Percentiles rank a stretch among this genome's conserved stretches.
These are phyloP conservation scores for Aleurites moluccanus DNA, from an alignment of 441 rosid species.

Conservation along the genomic window DNA sequence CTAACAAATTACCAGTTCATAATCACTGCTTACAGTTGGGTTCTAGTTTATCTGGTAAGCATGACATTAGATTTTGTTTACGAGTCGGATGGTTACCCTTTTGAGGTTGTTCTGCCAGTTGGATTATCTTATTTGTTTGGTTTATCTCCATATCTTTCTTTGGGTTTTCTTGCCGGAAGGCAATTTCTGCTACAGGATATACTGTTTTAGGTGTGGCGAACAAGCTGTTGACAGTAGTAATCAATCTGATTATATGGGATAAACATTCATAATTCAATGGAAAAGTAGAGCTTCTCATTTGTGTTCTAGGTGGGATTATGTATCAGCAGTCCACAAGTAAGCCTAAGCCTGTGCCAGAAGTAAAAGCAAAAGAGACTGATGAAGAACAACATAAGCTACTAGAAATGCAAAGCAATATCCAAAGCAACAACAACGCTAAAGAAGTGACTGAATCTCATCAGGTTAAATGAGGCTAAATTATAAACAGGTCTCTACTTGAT, in stretches of 20 bases:
- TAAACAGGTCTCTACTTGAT: too few species aligned
- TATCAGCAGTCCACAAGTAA: constrained; percentile 81
- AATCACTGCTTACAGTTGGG: constrained; percentile 85
- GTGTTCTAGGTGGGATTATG: constrained; percentile 90
- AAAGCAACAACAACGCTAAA: constrained; percentile 27
- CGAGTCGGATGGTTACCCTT: constrained; percentile 70
- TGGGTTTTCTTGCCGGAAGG: constrained; percentile 91
- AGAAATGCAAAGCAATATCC: constrained; percentile 58
- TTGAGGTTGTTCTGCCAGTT: constrained; percentile 69
- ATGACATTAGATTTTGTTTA: constrained; percentile 94
- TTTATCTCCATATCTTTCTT: constrained; percentile 86
- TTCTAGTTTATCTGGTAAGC: constrained; percentile 76
- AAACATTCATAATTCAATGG: constrained; percentile 82
- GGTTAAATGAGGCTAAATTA: constrained; percentile 7
- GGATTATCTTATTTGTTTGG: constrained; percentile 83
- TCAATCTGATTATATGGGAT: constrained; percentile 90
- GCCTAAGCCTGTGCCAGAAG: constrained; percentile 50
- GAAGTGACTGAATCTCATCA: constrained; percentile 27
- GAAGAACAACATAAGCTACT: constrained; percentile 74
- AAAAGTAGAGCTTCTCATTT: constrained; percentile 78
- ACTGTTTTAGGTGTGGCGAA: constrained; percentile 97
- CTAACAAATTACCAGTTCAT: constrained; percentile 89
- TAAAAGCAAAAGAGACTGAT: constrained; percentile 39
- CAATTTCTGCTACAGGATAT: constrained; percentile 93
- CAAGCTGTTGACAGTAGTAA: constrained; percentile 84